A percentile compares a stretch with the other conserved stretches of the same genome.
phyloP scores from a whole-genome alignment of 441 rosid species.

The Lepidium campestre region DNA sequence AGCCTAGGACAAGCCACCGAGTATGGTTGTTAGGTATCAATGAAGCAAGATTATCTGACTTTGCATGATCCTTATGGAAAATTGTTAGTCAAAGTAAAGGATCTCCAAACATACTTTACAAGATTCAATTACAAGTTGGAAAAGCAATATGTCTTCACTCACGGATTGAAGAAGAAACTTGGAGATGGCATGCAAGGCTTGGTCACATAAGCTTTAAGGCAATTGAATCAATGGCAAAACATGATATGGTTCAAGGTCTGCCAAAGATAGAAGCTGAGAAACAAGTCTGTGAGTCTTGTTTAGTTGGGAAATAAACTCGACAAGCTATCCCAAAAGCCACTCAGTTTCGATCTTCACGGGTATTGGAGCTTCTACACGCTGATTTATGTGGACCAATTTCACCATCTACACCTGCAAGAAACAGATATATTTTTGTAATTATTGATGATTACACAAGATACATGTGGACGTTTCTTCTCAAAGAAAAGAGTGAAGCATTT shows the following conservation, averaged over 20 bases:
- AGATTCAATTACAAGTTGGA: neutral
- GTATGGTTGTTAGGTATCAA: neutral
- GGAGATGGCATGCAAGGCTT: neutral
- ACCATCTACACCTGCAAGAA: neutral
- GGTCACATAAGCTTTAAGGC: neutral
- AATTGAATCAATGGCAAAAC: neutral
- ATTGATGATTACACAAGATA: neutral
- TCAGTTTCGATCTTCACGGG: neutral
- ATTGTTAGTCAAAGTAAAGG: neutral
- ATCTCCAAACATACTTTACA: neutral
- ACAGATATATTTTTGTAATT: too few species aligned
- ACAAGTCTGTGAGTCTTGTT: too few species aligned
- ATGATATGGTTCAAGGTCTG: neutral
- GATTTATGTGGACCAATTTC: neutral
- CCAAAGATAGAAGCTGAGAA: neutral
- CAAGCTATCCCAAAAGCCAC: neutral
- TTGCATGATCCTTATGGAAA: neutral
- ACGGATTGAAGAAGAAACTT: neutral
- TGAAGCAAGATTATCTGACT: neutral
- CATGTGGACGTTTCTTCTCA: neutral
- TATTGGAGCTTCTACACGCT: neutral
- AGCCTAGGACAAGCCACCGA: neutral
- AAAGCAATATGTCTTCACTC: neutral
- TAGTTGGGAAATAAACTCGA: neutral
- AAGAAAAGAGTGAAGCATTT: neutral